Percentiles rank a stretch among this genome's conserved stretches.
Evolutionary conservation across 2,329 filamentous ascomycete species (phyloP).

Genomic region (Pyrenophora teres): DNA sequence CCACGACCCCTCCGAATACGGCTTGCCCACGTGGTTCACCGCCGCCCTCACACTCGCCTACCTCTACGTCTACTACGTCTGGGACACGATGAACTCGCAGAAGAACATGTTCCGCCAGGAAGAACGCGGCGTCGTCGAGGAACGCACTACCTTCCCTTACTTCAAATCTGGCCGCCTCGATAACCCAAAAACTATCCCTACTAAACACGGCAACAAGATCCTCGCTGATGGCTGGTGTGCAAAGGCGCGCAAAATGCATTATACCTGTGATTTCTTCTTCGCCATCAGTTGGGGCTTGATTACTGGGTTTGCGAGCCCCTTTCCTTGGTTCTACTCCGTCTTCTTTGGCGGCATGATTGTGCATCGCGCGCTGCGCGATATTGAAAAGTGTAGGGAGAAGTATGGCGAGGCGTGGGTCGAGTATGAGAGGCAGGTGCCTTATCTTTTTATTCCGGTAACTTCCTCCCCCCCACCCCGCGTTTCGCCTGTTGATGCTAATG

Average conservation of each 20-base stretch:
- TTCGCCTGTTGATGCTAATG: neutral
- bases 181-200: conserved; percentile 78
- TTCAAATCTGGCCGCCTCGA: conserved; percentile 84
- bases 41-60: conserved; percentile 70
- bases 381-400: conserved; percentile 73
- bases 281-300: conserved; percentile 79
- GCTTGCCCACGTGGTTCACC: conserved; percentile 73
- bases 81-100: conserved; percentile 90
- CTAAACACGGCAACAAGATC: conserved; percentile 74
- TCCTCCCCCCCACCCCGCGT: neutral
- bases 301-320: conserved; percentile 78
- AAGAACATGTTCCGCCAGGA: conserved; percentile 89
- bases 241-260: conserved; percentile 78
- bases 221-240: conserved; percentile 81
- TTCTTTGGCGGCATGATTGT: conserved; percentile 83
- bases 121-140: conserved; percentile 70
- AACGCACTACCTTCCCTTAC: conserved; percentile 83
- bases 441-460: conserved; percentile 75
- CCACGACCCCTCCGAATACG: conserved; percentile 77
- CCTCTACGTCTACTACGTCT: conserved; percentile 84
- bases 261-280: conserved; percentile 80
- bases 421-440: conserved; percentile 80
- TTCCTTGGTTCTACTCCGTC: conserved; percentile 86
- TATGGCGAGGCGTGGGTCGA: conserved; percentile 83
- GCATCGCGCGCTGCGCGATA: conserved; percentile 76